phyloP scores from a whole-genome alignment of 163 green algal genomes.

The Scenedesmus sp. region DNA sequence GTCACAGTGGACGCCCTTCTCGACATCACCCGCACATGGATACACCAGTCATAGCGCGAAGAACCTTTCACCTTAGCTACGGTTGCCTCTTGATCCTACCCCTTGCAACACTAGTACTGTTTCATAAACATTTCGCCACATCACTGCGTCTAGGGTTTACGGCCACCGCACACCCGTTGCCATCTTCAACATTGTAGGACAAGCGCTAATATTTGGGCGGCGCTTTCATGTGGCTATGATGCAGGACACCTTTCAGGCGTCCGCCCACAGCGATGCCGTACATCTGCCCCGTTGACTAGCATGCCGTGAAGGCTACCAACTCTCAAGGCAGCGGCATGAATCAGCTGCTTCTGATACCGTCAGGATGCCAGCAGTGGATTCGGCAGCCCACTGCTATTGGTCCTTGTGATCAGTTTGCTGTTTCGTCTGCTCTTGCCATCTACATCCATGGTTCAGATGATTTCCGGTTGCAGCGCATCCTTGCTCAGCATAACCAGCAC shows the following conservation, averaged over 20 bases:
- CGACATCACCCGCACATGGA: no score
- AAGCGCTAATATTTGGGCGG: no score
- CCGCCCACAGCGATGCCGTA: not conserved
- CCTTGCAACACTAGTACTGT: no score
- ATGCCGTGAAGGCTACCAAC: not conserved
- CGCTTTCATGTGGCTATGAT: no score
- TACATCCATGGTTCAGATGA: conserved; percentile 31
- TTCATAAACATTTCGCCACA: no score
- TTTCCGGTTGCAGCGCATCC: conserved; percentile 43
- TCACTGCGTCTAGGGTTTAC: not conserved
- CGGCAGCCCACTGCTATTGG: not conserved
- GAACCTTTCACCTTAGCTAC: no score
- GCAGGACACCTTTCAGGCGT: no score
- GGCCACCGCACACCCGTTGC: not conserved
- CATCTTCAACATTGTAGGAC: no score
- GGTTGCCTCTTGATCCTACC: no score
- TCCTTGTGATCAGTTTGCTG: conserved; percentile 20
- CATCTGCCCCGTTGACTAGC: not conserved
- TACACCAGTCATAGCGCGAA: no score
- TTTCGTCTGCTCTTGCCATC: conserved; percentile 40
- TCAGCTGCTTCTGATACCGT: conserved; percentile 31
- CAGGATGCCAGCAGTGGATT: conserved; percentile 53
- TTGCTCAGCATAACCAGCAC: conserved; percentile 58
- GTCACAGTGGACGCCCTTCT: no score
- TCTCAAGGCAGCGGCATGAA: conserved; percentile 7